Base-by-base conservation (phyloP, 2,329 filamentous ascomycete genomes). In the Pezicula carpinea region DNA sequence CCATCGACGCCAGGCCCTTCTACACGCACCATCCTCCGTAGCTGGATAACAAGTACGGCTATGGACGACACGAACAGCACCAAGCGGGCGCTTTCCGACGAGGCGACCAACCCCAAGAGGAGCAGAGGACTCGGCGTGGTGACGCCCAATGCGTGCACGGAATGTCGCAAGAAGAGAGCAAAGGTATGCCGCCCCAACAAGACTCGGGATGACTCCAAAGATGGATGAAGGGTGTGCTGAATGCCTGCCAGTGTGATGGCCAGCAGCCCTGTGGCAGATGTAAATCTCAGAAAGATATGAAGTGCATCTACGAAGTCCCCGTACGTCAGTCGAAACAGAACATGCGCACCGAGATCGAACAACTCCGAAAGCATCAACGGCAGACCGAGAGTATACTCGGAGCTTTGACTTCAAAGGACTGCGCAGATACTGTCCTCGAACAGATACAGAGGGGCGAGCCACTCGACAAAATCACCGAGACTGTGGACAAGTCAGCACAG, bases 301-400 rank as follows among this genome's bases (percentile, higher is more conserved):
- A 80, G 19, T 84, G 80, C 51, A 59, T 80, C 19, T 84, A 84
- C 65, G 79, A 83, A 53, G 60, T 81, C 6, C 80, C 80, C 0
- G 74, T 83, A 5, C 78, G 80, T 38, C 79, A 82, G 54, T 82
- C 79, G 10, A 84, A 84, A 51, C 80, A 83, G 50, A 73, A 75
- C 44, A 70, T 84, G 5, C 74, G 80, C 38, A 68, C 67, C 57
- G 80, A 83, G 56, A 80, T 83, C 50, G 80, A 83, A 44, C 65
- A 64, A 21, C 64, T 84, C 31, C 76, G 76, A 40, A 69, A 69
- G 14, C 73, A 75, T 35, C 75, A 82, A 57, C 73, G 71, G 18
- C 73, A 73, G 38, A 79, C 66, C 60, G 76, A 83, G 21, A 71
- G 71, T 23, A 72, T 84, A 41, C 66, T 84, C 22, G 66, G 72